Evolutionary conservation across 2,329 filamentous ascomycete species (phyloP), one percentile per base, ranked within the genome.

Genomic region (Penicillium sp.): DNA sequence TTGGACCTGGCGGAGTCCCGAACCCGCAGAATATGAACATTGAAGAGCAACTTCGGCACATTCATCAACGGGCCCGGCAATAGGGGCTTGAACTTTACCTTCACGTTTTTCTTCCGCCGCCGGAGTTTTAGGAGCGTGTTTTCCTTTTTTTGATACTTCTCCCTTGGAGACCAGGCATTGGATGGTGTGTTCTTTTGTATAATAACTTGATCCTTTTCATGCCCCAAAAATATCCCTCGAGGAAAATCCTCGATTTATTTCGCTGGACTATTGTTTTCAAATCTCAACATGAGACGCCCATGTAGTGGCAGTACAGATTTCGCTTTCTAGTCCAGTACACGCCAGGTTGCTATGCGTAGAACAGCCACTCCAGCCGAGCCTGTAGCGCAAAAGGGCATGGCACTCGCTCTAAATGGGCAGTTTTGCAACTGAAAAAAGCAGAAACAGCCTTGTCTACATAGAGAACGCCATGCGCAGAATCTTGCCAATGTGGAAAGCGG

Each of bases 1-100:
- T 69, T 42, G 68, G 69, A 5, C 70, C 69, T 7, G 54, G 63
- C 0, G 69, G 67, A 23, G 61, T 67, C 49, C 67, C 67, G 37
- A 69, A 72, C 51, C 66, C 70, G 23, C 69, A 72, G 50, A 72
- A 64, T 51, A 84, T 89, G 73, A 93, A 91, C 68, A 87, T 96
- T 33, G 89, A 94, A 70, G 91, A 95, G 71, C 91, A 96, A 76
- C 91, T 96, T 59, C 82, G 88, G 56, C 80, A 83, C 48, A 85
- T 88, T 54, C 83, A 87, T 61, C 79, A 86, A 66, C 85, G 83
- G 64, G 81, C 78, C 52, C 71, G 65, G 55, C 66, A 71, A 62
- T 73, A 50, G 14, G 24, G 5, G 16, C 47, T 14, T 34, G 48
- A 64, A 31, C 39, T 51, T 24, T 24, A 18, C 11, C 8, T 46